A percentile compares a stretch with the other conserved stretches of the same genome.
Conservation (phyloP, 805 yeast genomes). For the Candida manassasensis region DNA sequence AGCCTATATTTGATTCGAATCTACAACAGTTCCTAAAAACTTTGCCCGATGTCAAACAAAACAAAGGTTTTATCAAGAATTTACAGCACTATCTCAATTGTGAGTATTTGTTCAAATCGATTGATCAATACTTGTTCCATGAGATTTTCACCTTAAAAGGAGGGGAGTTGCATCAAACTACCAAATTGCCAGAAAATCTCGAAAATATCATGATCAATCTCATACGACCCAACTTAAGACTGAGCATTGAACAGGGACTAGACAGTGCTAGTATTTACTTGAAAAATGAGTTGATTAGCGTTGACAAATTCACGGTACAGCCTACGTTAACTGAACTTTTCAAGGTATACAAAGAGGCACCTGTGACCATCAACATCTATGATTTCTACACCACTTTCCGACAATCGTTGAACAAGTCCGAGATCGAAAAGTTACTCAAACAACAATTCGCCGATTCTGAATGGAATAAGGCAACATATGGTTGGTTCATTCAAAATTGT, state of each 20-base stretch:
- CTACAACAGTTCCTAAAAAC: conserved; percentile 2
- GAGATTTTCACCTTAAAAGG: conserved; percentile 31
- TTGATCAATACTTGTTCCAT: conserved; percentile 25
- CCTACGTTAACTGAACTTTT: conserved; percentile 42
- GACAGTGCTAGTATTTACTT: conserved; percentile 25
- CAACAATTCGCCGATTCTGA: conserved; percentile 27
- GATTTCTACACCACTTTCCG: conserved; percentile 65
- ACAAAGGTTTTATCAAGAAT: conserved; percentile 1
- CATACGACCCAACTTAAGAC: conserved; percentile 32
- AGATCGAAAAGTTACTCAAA: conserved; percentile 16
- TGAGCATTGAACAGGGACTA: conserved; percentile 25
- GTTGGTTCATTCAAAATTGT: conserved; percentile 73
- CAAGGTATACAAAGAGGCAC: conserved; percentile 74
- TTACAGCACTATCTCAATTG: conserved; percentile 7
- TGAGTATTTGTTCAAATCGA: conserved; percentile 7
- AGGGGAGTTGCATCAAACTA: conserved; percentile 9
- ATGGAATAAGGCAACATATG: conserved; percentile 62
- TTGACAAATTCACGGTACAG: neutral
- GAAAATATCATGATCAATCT: conserved; percentile 35
- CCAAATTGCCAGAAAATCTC: conserved; percentile 30
- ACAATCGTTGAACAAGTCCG: conserved; percentile 35
- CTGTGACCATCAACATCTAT: conserved; percentile 58
- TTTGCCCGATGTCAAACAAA: conserved; percentile 4
- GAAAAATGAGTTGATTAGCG: conserved; percentile 12
- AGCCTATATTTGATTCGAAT: neutral